Percentiles rank a stretch among this genome's conserved stretches.
phyloP scores from a whole-genome alignment of 768 basidiomycete genomes.

The Exidia glandulosa region DNA sequence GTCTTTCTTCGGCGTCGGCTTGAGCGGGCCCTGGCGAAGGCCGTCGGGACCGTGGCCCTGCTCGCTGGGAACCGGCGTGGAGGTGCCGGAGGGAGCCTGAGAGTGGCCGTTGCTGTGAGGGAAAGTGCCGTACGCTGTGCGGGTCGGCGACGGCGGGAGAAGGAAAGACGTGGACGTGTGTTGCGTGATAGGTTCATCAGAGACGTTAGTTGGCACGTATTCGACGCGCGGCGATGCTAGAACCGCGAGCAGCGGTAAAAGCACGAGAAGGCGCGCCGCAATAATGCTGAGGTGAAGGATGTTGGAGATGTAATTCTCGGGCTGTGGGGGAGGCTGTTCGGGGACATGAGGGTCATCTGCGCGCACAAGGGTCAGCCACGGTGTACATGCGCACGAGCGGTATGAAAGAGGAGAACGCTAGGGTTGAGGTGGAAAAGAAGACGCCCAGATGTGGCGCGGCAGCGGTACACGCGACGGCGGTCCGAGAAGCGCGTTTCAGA shows the following conservation, averaged over 20 bases:
- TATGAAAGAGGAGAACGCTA: background rate
- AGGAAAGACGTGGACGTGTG: constrained; percentile 44
- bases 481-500: too few relatives aligned
- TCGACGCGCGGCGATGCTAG: constrained; percentile 54
- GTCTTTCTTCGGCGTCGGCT: constrained; percentile 18
- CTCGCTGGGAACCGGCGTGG: constrained; percentile 19
- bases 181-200: constrained; percentile 26
- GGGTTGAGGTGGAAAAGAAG: too few relatives aligned
- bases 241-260: constrained; percentile 47
- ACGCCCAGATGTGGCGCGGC: too few relatives aligned
- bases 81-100: constrained; percentile 30
- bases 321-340: background rate
- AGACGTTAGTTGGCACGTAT: constrained; percentile 40
- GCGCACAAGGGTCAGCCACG: too few relatives aligned
- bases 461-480: too few relatives aligned
- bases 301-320: background rate
- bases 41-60: background rate
- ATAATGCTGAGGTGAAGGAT: background rate
- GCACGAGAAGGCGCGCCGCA: constrained; percentile 25
- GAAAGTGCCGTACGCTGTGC: constrained; percentile 72
- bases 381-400: background rate
- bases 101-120: constrained; percentile 42
- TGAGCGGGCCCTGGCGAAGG: constrained; percentile 4
- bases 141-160: constrained; percentile 32
- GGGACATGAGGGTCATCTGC: background rate